phyloP scores from a whole-genome alignment of 257 asterid genomes.

The Salvia splendens region DNA sequence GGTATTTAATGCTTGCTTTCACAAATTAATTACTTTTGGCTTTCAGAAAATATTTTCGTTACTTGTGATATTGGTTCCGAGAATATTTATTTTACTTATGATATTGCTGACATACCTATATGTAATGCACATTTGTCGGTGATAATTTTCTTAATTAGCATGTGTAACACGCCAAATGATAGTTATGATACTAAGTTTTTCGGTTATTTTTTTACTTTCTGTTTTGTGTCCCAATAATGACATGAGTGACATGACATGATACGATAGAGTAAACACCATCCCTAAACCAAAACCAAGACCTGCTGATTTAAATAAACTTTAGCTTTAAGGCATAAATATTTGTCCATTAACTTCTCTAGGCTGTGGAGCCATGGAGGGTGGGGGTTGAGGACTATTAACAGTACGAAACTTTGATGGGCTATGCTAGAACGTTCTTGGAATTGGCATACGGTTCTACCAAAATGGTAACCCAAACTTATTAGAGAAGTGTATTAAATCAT shows the following conservation, averaged over 20 bases:
- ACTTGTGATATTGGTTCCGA: background rate
- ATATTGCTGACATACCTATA: conserved; percentile 3
- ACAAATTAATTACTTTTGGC: conserved; percentile 22
- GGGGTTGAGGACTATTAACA: background rate
- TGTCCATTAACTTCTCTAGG: background rate
- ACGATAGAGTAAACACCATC: too few species aligned
- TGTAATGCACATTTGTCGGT: conserved; percentile 5
- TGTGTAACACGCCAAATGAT: conserved; percentile 1
- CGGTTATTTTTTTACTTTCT: background rate
- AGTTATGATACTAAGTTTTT: conserved; percentile 1
- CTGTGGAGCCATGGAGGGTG: background rate
- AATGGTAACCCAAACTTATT: background rate
- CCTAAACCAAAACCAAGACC: too few species aligned
- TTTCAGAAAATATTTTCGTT: background rate
- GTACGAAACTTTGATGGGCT: background rate
- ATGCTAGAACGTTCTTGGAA: background rate
- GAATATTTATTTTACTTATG: too few species aligned
- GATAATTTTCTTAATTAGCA: conserved; percentile 10
- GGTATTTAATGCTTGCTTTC: conserved; percentile 45
- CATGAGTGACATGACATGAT: conserved; percentile 11
- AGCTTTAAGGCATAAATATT: background rate
- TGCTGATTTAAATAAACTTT: too few species aligned
- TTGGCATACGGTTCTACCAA: background rate
- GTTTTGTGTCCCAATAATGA: background rate
- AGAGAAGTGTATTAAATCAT: background rate